These are phyloP conservation scores for Hygrophoropsis aurantiaca DNA, from an alignment of 768 basidiomycete genomes.

Conservation along the genomic window DNA sequence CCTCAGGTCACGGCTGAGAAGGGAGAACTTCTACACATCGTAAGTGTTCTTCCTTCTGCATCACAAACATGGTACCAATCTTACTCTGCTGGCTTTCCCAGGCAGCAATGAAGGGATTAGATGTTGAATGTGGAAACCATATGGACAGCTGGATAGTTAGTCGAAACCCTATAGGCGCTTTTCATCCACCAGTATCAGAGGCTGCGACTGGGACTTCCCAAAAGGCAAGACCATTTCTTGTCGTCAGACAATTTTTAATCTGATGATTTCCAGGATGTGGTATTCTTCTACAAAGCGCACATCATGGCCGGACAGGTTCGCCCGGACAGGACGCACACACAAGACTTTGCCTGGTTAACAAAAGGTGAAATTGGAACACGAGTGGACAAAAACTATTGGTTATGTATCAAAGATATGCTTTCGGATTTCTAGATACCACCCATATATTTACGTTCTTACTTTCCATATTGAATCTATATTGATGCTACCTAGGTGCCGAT, in stretches of 20 bases:
- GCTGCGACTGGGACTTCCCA: slow-evolving; percentile 26
- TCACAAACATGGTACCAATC: not conserved
- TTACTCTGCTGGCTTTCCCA: slow-evolving; percentile 23
- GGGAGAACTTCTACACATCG: slow-evolving; percentile 78
- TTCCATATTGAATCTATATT: too few relatives aligned
- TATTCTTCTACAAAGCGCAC: slow-evolving; percentile 94
- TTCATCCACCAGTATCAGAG: slow-evolving; percentile 46
- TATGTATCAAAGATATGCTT: slow-evolving; percentile 74
- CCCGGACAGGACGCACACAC: slow-evolving; percentile 51
- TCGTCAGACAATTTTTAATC: not conserved
- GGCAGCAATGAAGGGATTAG: slow-evolving; percentile 75
- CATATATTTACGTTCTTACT: slow-evolving; percentile 7
- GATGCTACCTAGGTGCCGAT: slow-evolving; percentile 37
- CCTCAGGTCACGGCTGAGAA: slow-evolving; percentile 65
- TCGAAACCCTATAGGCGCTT: slow-evolving; percentile 81
- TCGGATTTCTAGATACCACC: slow-evolving; percentile 56
- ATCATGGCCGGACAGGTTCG: slow-evolving; percentile 85
- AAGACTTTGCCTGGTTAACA: slow-evolving; percentile 92
- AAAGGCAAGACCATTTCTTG: slow-evolving; percentile 31
- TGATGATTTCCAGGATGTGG: slow-evolving; percentile 47
- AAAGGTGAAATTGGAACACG: slow-evolving; percentile 81
- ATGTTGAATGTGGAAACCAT: slow-evolving; percentile 67
- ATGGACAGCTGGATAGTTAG: slow-evolving; percentile 98
- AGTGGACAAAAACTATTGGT: slow-evolving; percentile 75
- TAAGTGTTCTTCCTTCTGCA: slow-evolving; percentile 26